These are phyloP conservation scores for thale cress (Arabidopsis thaliana) DNA, from an alignment of 345 rosid species.

Conservation along the genomic window TAIR10.1 NC_003070.9:19973001-19973500, in stretches of 20 bases:
- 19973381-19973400: slow-evolving; percentile 93
- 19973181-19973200: slow-evolving; percentile 99
- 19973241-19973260: neutral
- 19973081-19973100: neutral
- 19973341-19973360: slow-evolving; percentile 94
- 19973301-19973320: slow-evolving; percentile 86
- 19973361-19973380: slow-evolving; percentile 98
- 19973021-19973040: slow-evolving; percentile 13
- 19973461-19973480: neutral
- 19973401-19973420: slow-evolving; percentile 94
- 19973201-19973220: slow-evolving; percentile 53
- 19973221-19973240: slow-evolving; percentile 23
- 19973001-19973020: slow-evolving; percentile 31
- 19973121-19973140: slow-evolving; percentile 16
- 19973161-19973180: slow-evolving; percentile 96
- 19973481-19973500: neutral
- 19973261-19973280: neutral
- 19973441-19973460: neutral
- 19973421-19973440: slow-evolving; percentile 49
- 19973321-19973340: slow-evolving; percentile 86
- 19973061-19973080: slow-evolving; percentile 26
- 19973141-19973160: slow-evolving; percentile 94
- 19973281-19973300: slow-evolving; percentile 75
- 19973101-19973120: neutral
- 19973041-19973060: slow-evolving; percentile 6